Evolutionary conservation across 164 flowering plant species (phyloP).

Genomic region (Stephania yunnanensis): DNA sequence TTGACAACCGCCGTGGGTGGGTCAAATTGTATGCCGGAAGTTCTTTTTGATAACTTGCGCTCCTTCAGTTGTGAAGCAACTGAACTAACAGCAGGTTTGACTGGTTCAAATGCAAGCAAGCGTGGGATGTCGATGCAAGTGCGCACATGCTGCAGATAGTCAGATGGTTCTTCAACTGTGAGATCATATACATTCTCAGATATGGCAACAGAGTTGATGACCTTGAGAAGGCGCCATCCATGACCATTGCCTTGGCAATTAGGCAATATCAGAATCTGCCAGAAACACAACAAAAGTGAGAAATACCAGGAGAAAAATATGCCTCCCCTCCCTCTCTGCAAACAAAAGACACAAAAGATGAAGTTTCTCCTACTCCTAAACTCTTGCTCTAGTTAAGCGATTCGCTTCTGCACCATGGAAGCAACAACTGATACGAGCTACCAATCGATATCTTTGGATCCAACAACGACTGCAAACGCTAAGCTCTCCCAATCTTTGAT

Average conservation of each 20-base stretch:
- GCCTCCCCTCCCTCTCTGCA: no score
- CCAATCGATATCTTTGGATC: no score
- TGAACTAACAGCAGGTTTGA: constrained; percentile 16
- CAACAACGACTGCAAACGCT: not conserved
- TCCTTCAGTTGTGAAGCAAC: constrained; percentile 30
- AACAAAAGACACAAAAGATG: no score
- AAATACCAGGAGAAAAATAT: not conserved
- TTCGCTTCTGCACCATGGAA: no score
- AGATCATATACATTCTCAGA: constrained; percentile 68
- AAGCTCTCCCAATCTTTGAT: not conserved
- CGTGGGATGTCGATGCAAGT: constrained; percentile 59
- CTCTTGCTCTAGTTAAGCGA: no score
- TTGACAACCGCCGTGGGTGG: constrained; percentile 54
- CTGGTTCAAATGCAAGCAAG: constrained; percentile 35
- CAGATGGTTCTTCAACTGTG: constrained; percentile 85
- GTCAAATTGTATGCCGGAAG: constrained; percentile 24
- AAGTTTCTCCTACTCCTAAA: no score
- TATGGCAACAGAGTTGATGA: constrained; percentile 55
- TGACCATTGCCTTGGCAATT: constrained; percentile 79
- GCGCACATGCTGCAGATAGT: constrained; percentile 72
- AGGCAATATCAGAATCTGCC: constrained; percentile 85
- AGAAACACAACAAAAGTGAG: constrained; percentile 6
- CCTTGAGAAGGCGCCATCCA: constrained; percentile 64
- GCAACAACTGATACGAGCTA: no score
- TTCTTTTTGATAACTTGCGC: constrained; percentile 51